Percentiles rank a stretch among this genome's conserved stretches.
phyloP scores from a whole-genome alignment of 164 flowering plant species.

The Dillenia suffruticosa region DNA sequence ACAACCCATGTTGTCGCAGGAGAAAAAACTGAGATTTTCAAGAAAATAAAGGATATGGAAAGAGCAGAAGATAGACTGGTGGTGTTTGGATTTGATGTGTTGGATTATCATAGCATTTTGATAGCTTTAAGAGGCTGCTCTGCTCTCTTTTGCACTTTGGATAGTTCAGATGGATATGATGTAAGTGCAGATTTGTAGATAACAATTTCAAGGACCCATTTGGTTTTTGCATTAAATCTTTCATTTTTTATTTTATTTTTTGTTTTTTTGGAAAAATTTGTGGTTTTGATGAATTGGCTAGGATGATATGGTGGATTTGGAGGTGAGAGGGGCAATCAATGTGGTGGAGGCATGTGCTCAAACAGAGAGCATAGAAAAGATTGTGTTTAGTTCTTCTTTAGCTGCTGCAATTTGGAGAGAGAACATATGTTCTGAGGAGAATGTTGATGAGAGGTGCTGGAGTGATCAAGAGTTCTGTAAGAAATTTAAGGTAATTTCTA shows the following conservation, averaged over 20 bases:
- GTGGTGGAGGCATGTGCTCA: conserved; percentile 79
- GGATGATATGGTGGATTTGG: conserved; percentile 54
- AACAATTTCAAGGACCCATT: background rate
- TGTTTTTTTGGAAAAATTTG: background rate
- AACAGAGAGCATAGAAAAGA: conserved; percentile 39
- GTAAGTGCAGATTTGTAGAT: conserved; percentile 22
- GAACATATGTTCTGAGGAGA: conserved; percentile 29
- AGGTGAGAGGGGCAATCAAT: conserved; percentile 69
- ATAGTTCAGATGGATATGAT: conserved; percentile 45
- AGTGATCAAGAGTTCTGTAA: conserved; percentile 58
- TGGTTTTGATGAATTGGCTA: conserved; percentile 7
- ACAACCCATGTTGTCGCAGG: conserved; percentile 15
- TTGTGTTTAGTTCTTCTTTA: conserved; percentile 60
- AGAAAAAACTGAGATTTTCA: conserved; percentile 27
- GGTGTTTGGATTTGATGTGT: conserved; percentile 42
- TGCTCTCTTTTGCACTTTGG: conserved; percentile 58
- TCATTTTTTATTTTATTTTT: background rate
- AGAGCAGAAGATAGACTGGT: conserved; percentile 31
- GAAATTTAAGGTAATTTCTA: conserved; percentile 40
- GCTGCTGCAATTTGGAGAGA: conserved; percentile 68
- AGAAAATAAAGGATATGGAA: conserved; percentile 41
- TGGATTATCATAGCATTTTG: conserved; percentile 61
- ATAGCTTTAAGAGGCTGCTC: conserved; percentile 48
- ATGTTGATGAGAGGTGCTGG: conserved; percentile 68
- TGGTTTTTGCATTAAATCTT: background rate